A percentile compares a stretch with the other conserved stretches of the same genome.
phyloP scores from a whole-genome alignment of 1,284 basidiomycete genomes.

The Irpex sp. region DNA sequence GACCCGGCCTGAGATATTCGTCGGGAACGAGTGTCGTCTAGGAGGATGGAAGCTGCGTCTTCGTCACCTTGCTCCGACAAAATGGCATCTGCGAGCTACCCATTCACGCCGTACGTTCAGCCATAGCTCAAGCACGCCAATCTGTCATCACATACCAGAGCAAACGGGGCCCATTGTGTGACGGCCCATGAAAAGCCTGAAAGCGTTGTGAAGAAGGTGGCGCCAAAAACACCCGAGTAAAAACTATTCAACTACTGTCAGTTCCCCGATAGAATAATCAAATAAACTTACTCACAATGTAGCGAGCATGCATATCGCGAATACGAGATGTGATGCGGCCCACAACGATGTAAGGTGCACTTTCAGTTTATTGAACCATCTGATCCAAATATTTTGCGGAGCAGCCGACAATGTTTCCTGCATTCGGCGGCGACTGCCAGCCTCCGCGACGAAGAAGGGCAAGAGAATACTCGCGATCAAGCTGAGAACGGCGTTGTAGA shows the following conservation, averaged over 20 bases:
- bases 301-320: constrained; percentile 65
- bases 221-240: constrained; percentile 56
- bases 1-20: constrained; percentile 18
- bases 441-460: constrained; percentile 62
- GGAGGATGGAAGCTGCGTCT: constrained; percentile 46
- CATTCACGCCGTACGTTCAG: too few relatives aligned
- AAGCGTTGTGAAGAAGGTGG: constrained; percentile 62
- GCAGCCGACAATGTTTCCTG: constrained; percentile 22
- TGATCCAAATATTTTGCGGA: constrained; percentile 18
- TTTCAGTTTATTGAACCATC: constrained; percentile 35
- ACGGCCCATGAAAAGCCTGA: constrained; percentile 80
- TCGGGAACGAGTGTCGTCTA: constrained; percentile 36
- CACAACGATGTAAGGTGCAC: constrained; percentile 67
- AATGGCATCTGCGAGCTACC: constrained; percentile 70
- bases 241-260: constrained; percentile 40
- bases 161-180: constrained; percentile 78
- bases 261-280: not conserved
- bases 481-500: constrained; percentile 72
- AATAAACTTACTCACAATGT: constrained; percentile 58
- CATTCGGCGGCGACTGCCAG: constrained; percentile 22
- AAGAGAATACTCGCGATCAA: constrained; percentile 68
- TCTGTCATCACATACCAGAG: constrained; percentile 42
- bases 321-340: constrained; percentile 71
- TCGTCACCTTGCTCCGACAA: constrained; percentile 46
- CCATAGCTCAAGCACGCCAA: too few relatives aligned